A percentile compares a stretch with the other conserved stretches of the same genome.
These are phyloP conservation scores for Cyberlindnera euphorbiae DNA, from an alignment of 805 yeast species.

Conservation along the genomic window DNA sequence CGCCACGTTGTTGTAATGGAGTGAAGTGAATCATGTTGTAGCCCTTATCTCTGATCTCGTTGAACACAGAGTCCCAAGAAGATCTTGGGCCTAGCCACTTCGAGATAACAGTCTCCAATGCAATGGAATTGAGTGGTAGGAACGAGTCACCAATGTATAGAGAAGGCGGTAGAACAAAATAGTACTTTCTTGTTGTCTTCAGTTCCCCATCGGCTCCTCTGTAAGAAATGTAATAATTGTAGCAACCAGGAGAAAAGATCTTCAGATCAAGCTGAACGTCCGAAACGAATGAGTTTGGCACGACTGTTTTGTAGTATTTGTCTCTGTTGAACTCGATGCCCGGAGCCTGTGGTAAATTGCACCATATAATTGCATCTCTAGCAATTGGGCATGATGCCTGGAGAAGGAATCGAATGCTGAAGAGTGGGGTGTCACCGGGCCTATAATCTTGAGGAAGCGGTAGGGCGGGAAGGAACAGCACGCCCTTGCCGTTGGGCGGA, in stretches of 20 bases:
- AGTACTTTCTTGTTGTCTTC: conserved; percentile 52
- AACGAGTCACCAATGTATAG: conserved; percentile 50
- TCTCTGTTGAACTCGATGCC: conserved; percentile 48
- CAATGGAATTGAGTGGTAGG: conserved; percentile 71
- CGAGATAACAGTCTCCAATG: conserved; percentile 80
- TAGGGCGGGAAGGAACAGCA: conserved; percentile 34
- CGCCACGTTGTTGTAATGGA: conserved; percentile 87
- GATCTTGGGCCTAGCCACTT: conserved; percentile 79
- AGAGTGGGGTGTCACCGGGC: conserved; percentile 39
- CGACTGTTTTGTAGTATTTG: conserved; percentile 45
- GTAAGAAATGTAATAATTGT: conserved; percentile 66
- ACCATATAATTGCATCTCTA: conserved; percentile 66
- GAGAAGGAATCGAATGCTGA: conserved; percentile 52
- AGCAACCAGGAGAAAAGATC: conserved; percentile 74
- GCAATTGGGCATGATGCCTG: conserved; percentile 74
- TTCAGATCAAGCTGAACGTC: conserved; percentile 59
- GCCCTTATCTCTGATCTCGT: conserved; percentile 62
- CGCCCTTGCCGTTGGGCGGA: conserved; percentile 33
- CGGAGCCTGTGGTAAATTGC: conserved; percentile 58
- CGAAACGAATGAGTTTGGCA: conserved; percentile 54
- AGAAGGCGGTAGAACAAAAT: conserved; percentile 79
- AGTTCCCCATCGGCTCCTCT: conserved; percentile 31
- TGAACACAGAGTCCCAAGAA: conserved; percentile 66
- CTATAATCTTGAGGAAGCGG: conserved; percentile 33
- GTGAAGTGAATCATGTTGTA: conserved; percentile 97